Percentiles rank a stretch among this genome's conserved stretches.
Evolutionary conservation across 192 early-diverging fungal genomes (phyloP).

Genomic region (Hyaloraphidium curvatum): DNA sequence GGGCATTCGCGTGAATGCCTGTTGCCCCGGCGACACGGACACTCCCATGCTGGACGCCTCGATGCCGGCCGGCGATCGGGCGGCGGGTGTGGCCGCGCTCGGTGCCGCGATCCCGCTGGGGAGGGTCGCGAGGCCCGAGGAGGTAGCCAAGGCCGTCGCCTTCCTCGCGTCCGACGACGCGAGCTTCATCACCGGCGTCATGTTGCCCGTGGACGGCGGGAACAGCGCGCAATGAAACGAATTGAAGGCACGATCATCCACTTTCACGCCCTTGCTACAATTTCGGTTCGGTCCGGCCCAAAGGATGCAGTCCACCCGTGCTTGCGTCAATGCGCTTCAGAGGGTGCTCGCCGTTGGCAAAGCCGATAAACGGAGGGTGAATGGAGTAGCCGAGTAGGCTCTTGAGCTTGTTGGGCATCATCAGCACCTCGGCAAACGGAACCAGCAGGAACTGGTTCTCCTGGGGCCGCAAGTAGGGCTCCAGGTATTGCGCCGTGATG

Average conservation of each 20-base stretch:
- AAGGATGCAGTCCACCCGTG: too few relatives aligned
- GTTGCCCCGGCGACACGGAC: too few relatives aligned
- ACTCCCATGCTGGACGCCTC: too few relatives aligned
- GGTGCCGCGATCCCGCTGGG: too few relatives aligned
- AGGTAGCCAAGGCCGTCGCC: constrained; percentile 21
- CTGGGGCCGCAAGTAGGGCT: background rate
- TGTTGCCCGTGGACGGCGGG: constrained; percentile 27
- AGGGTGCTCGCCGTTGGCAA: background rate
- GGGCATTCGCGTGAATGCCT: too few relatives aligned
- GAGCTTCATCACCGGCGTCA: constrained; percentile 26
- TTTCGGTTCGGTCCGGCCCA: too few relatives aligned
- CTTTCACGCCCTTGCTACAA: too few relatives aligned
- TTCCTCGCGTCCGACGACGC: constrained; percentile 28
- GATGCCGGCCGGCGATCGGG: too few relatives aligned
- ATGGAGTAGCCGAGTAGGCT: background rate
- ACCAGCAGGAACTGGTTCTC: background rate
- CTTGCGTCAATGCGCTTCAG: background rate
- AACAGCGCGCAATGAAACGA: too few relatives aligned
- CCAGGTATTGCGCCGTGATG: background rate
- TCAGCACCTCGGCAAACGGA: background rate
- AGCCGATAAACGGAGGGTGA: background rate
- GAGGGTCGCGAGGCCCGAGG: background rate
- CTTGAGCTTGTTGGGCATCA: background rate
- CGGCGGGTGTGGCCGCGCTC: too few relatives aligned
- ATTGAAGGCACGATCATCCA: too few relatives aligned